Evolutionary conservation across 2,329 filamentous ascomycete species (phyloP).

Genomic region (Geosmithia morbida): DNA sequence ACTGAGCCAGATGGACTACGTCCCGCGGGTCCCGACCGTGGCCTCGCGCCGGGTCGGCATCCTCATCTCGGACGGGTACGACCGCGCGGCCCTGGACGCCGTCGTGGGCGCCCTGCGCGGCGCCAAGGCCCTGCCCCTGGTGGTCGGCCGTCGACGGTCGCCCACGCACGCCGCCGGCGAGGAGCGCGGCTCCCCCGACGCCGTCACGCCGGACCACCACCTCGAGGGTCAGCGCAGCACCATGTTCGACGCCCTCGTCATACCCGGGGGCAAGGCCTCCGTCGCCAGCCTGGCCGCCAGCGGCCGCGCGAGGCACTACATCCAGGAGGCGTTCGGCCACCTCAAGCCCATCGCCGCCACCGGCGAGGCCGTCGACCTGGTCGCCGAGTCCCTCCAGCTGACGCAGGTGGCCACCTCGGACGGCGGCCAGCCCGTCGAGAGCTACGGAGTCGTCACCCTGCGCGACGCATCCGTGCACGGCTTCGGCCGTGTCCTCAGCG

Average conservation of each 20-base stretch:
- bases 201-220: conserved; percentile 58
- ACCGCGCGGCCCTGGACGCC: conserved; percentile 47
- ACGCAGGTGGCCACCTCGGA: conserved; percentile 25
- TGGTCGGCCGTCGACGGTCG: conserved; percentile 56
- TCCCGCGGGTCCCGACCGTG: conserved; percentile 50
- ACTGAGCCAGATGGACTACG: conserved; percentile 55
- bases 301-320: conserved; percentile 61
- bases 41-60: conserved; percentile 59
- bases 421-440: conserved; percentile 37
- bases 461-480: conserved; percentile 34
- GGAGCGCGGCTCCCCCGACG: conserved; percentile 33
- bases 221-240: conserved; percentile 68
- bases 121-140: conserved; percentile 51
- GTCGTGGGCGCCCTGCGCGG: conserved; percentile 49
- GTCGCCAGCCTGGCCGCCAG: conserved; percentile 50
- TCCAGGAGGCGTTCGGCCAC: conserved; percentile 70
- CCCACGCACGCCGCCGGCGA: conserved; percentile 49
- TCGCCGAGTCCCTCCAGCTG: conserved; percentile 32
- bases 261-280: conserved; percentile 56
- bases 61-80: conserved; percentile 65
- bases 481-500: conserved; percentile 45
- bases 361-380: conserved; percentile 53
- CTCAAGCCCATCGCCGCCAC: conserved; percentile 67
- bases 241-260: conserved; percentile 67
- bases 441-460: conserved; percentile 66